phyloP scores from a whole-genome alignment of 164 flowering plant genomes.

The Amborella trichopoda region DNA sequence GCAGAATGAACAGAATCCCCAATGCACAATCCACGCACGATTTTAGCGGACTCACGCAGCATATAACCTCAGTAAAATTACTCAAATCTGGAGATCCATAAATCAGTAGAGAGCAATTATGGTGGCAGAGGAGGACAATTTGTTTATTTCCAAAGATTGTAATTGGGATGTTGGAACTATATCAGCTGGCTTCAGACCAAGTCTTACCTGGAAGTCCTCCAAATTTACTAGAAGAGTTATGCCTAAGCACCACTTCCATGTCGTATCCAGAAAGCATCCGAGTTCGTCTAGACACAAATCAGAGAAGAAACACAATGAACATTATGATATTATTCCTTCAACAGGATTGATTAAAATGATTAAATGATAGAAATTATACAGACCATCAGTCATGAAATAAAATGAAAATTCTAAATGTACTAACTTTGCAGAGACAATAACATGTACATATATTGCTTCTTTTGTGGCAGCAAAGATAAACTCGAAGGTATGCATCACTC shows the following conservation, averaged over 20 bases:
- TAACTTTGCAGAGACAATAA: constrained; percentile 70
- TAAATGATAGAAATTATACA: not conserved
- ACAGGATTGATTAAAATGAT: no score
- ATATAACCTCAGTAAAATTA: no score
- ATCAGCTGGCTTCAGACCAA: no score
- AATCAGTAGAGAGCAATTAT: no score
- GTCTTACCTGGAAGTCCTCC: constrained; percentile 74
- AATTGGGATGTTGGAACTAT: no score
- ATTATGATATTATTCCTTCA: not conserved
- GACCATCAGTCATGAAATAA: not conserved
- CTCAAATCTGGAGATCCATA: no score
- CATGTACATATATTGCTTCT: constrained; percentile 88
- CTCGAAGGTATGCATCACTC: constrained; percentile 71
- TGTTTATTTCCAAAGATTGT: no score
- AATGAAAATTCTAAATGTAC: constrained; percentile 13
- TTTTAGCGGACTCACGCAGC: no score
- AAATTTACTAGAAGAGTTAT: constrained; percentile 23
- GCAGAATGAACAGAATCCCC: no score
- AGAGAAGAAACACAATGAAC: not conserved
- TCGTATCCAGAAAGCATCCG: constrained; percentile 68
- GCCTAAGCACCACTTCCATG: constrained; percentile 39
- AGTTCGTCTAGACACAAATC: constrained; percentile 39
- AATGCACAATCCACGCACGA: no score
- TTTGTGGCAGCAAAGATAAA: constrained; percentile 87
- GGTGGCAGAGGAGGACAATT: no score